Conservation (phyloP, 805 yeast species). For the Saturnispora saitoi region DNA sequence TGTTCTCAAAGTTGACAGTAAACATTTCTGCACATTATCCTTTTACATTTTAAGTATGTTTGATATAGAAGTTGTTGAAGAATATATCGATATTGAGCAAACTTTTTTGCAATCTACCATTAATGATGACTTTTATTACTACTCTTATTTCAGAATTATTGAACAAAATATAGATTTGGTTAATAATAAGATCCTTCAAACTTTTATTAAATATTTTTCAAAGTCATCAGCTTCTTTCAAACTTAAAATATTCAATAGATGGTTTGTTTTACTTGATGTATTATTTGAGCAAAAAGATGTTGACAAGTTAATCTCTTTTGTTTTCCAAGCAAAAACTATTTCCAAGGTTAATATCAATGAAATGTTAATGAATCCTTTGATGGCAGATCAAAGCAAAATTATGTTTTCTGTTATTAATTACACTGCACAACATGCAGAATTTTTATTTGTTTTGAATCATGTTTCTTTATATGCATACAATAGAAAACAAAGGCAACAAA, state of each 20-base stretch:
- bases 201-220: conserved; percentile 23
- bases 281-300: conserved; percentile 28
- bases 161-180: conserved; percentile 26
- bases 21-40: conserved; percentile 35
- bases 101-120: conserved; percentile 1
- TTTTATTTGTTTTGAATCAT: conserved; percentile 4
- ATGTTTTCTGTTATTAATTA: conserved; percentile 20
- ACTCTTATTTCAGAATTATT: conserved; percentile 36
- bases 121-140: conserved; percentile 15
- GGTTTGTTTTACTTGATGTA: conserved; percentile 44
- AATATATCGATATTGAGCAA: background rate
- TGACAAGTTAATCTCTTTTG: conserved; percentile 20
- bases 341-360: conserved; percentile 12
- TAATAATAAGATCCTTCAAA: conserved; percentile 9
- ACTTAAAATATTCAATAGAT: conserved; percentile 35
- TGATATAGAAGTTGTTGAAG: conserved; percentile 26
- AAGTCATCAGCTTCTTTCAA: conserved; percentile 14
- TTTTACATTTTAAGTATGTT: conserved; percentile 42
- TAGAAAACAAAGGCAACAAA: conserved; percentile 29
- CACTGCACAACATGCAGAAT: background rate
- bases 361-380: conserved; percentile 30
- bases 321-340: conserved; percentile 22
- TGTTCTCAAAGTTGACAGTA: conserved; percentile 17
- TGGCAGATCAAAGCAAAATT: conserved; percentile 42
- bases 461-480: conserved; percentile 46